Percentiles rank a stretch among this genome's conserved stretches.
phyloP scores from a whole-genome alignment of 768 basidiomycete genomes.

The Cubamyces sp. region DNA sequence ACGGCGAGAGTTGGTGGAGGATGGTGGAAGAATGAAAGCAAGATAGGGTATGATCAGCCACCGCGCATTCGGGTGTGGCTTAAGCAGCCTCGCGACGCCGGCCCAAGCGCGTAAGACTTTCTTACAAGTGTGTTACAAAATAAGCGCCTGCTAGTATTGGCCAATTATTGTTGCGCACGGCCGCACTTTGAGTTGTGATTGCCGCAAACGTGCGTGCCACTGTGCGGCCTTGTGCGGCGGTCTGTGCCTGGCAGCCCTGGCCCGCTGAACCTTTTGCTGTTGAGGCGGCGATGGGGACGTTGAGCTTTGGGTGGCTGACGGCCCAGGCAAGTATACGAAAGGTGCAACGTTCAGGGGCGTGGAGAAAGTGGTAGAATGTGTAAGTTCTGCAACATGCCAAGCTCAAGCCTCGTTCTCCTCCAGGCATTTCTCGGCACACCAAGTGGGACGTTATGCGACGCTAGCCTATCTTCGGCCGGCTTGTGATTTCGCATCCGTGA shows the following conservation, averaged over 20 bases:
- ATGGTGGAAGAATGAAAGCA: slow-evolving; percentile 18
- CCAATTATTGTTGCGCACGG: background rate
- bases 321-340: no score
- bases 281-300: no score
- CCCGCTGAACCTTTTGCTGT: no score
- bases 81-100: background rate
- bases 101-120: background rate
- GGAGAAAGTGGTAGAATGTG: background rate
- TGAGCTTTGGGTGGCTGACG: no score
- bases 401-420: background rate
- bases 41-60: slow-evolving; percentile 13
- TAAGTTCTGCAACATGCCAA: background rate
- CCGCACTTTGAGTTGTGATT: background rate
- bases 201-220: slow-evolving; percentile 7
- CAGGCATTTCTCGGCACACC: slow-evolving; percentile 4
- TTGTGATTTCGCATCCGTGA: slow-evolving; percentile 6
- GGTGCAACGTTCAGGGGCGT: no score
- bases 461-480: background rate
- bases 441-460: no score
- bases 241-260: background rate
- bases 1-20: background rate
- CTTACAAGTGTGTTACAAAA: no score
- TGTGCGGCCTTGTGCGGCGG: background rate
- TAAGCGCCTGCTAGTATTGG: no score
- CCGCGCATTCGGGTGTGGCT: slow-evolving; percentile 5